Evolutionary conservation across 495 filamentous ascomycete genomes (phyloP), one percentile per base, ranked within the genome.

Genomic region (Platismatia glauca): DNA sequence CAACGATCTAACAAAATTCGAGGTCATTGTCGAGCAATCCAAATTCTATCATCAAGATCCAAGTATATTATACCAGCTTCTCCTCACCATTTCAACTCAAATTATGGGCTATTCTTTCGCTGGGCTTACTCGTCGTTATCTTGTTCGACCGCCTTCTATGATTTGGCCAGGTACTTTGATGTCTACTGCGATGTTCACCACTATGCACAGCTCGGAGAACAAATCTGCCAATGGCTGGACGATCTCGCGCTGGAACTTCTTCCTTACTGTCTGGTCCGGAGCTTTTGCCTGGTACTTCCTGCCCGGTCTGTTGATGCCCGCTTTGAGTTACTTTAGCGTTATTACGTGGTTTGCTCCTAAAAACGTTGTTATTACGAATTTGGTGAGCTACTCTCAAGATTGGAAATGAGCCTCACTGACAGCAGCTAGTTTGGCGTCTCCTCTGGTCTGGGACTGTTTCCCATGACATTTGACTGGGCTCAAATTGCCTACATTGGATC

Each of bases 401-500:
- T 31, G 52, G 33, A 39, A 15, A 56, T 4, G 5, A 18, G 24
- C 7, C 15, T 16, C 20, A 62, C 59, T 57, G 39, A 68, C 58
- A 27, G 20, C 65, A 41, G n/a, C 16, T 58, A 80, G 65, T 94
- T 95, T 65, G 91, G 91, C 6, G 86, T 92, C 38, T 76, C 83
- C n/a, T 92, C 90, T 4, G 90, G 91, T 29, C 77, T 95, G 46
- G 91, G 91, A 4, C 78, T 96, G 63, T 93, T 94, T 57, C 84
- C 92, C 6, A 68, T 96, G 68, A 96, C 91, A 0, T 96, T 96
- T 64, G 91, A 96, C 74, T 96, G 91, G 91, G 84, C 88, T 0
- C 92, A 96, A 74, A 86, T 96, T 48, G 90, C 92, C 12, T 95
- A 91, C 67, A 95, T 93, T 64, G 89, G 89, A 16, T 94, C 89